Evolutionary conservation across 495 filamentous ascomycete genomes (phyloP).

Genomic region (Penicillium riverlandense): DNA sequence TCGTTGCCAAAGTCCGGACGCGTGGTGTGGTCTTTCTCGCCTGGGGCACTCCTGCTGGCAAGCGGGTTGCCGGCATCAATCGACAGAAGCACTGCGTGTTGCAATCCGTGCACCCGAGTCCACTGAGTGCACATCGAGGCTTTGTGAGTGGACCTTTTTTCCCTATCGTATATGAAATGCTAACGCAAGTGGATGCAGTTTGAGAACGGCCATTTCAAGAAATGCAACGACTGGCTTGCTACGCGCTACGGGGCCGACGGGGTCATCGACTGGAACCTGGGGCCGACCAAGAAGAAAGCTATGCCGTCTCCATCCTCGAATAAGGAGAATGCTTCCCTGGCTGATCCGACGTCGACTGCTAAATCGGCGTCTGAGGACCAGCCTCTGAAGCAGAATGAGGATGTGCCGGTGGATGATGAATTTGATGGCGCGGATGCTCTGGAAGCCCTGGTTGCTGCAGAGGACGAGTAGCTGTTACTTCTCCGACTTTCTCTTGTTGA

Average conservation of each 20-base stretch:
- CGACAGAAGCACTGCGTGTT: slow-evolving; percentile 67
- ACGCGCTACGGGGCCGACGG: slow-evolving; percentile 66
- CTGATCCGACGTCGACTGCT: neutral
- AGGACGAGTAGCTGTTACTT: slow-evolving; percentile 3
- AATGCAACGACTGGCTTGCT: slow-evolving; percentile 84
- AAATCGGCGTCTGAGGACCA: slow-evolving; percentile 4
- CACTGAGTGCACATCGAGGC: slow-evolving; percentile 69
- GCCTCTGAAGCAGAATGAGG: neutral
- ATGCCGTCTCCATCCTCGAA: slow-evolving; percentile 5
- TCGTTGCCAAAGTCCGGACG: slow-evolving; percentile 65
- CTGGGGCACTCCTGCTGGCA: slow-evolving; percentile 78
- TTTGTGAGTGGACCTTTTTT: slow-evolving; percentile 43
- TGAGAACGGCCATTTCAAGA: slow-evolving; percentile 77
- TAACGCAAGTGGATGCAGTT: slow-evolving; percentile 43
- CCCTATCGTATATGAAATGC: neutral
- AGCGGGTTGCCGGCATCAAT: slow-evolving; percentile 65
- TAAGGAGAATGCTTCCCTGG: slow-evolving; percentile 9
- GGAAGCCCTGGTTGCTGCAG: slow-evolving; percentile 30
- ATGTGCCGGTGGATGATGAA: slow-evolving; percentile 16
- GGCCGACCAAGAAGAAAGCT: slow-evolving; percentile 17
- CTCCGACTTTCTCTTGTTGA: too few relatives aligned
- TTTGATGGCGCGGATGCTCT: slow-evolving; percentile 36
- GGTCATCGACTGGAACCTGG: slow-evolving; percentile 83
- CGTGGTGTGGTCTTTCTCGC: slow-evolving; percentile 88
- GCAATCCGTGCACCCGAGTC: slow-evolving; percentile 84